Percentiles rank a stretch among this genome's conserved stretches.
Conservation (phyloP, 2,329 filamentous ascomycete species). For the Fusarium nodosum region DNA sequence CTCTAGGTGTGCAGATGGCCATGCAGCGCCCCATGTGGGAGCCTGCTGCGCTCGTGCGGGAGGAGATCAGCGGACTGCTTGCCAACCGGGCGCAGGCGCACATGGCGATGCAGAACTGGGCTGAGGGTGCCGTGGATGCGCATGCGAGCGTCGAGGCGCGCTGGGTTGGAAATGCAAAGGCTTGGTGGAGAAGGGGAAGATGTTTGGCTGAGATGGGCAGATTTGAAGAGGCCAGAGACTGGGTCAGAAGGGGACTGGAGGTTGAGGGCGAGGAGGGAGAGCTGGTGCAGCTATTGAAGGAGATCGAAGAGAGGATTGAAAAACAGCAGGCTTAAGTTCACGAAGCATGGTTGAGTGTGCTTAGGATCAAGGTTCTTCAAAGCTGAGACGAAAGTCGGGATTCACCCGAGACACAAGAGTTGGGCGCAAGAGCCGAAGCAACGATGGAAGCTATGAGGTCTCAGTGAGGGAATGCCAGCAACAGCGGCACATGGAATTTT, state of each 20-base stretch:
- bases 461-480: conserved; percentile 21
- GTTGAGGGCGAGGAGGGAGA: conserved; percentile 81
- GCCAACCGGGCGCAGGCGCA: conserved; percentile 91
- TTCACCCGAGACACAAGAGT: conserved; percentile 28
- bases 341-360: neutral
- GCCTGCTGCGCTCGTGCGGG: conserved; percentile 82
- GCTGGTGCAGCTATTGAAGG: conserved; percentile 73
- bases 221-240: conserved; percentile 83
- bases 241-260: conserved; percentile 83
- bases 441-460: conserved; percentile 9
- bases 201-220: conserved; percentile 93
- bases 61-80: conserved; percentile 85
- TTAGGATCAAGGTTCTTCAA: neutral
- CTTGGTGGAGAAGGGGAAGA: conserved; percentile 89
- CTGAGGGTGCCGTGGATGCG: conserved; percentile 88
- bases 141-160: conserved; percentile 90
- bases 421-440: neutral
- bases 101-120: conserved; percentile 86
- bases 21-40: conserved; percentile 87
- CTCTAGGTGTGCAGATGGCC: conserved; percentile 91
- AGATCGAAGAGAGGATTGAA: conserved; percentile 66
- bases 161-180: conserved; percentile 89
- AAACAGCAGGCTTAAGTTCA: conserved; percentile 53
- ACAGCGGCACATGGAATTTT: conserved; percentile 24
- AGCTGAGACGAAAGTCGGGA: conserved; percentile 7